These are phyloP conservation scores for Kwoniella dejecticola DNA, from an alignment of 768 basidiomycete genomes.

Conservation along the genomic window DNA sequence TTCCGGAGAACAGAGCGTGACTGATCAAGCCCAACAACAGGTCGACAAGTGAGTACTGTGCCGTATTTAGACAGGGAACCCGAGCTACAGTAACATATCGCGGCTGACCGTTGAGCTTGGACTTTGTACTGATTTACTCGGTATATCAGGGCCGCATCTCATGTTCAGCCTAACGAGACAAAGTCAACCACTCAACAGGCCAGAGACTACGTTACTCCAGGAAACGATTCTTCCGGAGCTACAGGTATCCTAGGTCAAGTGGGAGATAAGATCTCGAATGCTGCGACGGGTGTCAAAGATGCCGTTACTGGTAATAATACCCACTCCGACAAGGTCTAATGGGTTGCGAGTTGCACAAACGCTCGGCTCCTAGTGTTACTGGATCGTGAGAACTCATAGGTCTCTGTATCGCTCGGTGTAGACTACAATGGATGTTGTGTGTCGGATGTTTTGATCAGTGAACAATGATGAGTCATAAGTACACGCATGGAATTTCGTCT, in stretches of 20 bases:
- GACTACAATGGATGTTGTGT: too few relatives aligned
- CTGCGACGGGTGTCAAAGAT: conserved; percentile 13
- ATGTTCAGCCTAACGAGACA: conserved; percentile 25
- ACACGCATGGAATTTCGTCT: too few relatives aligned
- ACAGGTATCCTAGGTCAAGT: conserved; percentile 8
- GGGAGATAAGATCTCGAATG: conserved; percentile 12
- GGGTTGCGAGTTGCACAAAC: neutral
- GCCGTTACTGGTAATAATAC: conserved; percentile 5
- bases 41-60: conserved; percentile 21
- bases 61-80: neutral
- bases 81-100: neutral
- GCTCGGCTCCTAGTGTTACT: too few relatives aligned
- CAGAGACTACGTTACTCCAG: conserved; percentile 23
- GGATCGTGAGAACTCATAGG: too few relatives aligned
- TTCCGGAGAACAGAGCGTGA: conserved; percentile 13
- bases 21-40: conserved; percentile 19
- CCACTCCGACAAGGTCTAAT: too few relatives aligned
- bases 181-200: conserved; percentile 19
- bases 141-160: conserved; percentile 13
- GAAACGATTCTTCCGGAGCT: conserved; percentile 21
- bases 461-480: too few relatives aligned
- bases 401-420: too few relatives aligned
- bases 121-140: neutral
- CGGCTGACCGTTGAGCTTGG: neutral
- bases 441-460: too few relatives aligned